Base-by-base conservation (phyloP, 495 filamentous ascomycete species). In the Hypoxylon cercidicola region DNA sequence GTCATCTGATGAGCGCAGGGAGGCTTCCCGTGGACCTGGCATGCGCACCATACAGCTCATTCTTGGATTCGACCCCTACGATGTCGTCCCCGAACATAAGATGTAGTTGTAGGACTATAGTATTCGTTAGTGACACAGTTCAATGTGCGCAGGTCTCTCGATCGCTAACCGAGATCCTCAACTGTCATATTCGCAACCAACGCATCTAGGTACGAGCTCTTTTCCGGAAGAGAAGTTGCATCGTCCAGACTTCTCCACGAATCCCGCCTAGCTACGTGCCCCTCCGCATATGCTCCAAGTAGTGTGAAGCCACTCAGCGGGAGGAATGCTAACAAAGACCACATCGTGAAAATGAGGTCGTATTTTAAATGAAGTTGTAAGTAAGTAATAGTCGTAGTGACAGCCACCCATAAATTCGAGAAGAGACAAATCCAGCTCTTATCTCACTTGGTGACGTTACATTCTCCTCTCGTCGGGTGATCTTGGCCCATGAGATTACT, bases 1-100 rank as follows among this genome's bases (percentile, higher is more conserved):
- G 34, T 4, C 5, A 9, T 13, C 15, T 32, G 9, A 50, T 67
- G 50, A 72, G 67, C 40, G 9, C 3, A 25, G 18, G 44, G 46
- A 12, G 1, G 13, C 7, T 43, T 20, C 9, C 19, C 30, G 16
- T 18, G 18, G 9, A 30, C 39, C 25, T 35, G 12, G 5, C 10
- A 23, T 1, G 35, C 44, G 21, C 60, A 77, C 76, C 76, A 55
- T 78, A 77, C 19, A 79, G 71, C 32, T 72, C 75, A 65, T 78
- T 78, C 15, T 77, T 70, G 4, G 77, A 77, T 10, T 74, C 52
- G 8, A 69, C 62, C n/a, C 77, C 78, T 15, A 80, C 70, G 34
- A 79, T 75, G 32, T 75, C 74, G 49, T 74, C 76, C 1, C 74
- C 78, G 34, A 80, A 80, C 76, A 78, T 80, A 5, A 80, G 75